A percentile compares a stretch with the other conserved stretches of the same genome.
Conservation (phyloP, 2,329 filamentous ascomycete genomes). For the Ceratocystis huliohia region DNA sequence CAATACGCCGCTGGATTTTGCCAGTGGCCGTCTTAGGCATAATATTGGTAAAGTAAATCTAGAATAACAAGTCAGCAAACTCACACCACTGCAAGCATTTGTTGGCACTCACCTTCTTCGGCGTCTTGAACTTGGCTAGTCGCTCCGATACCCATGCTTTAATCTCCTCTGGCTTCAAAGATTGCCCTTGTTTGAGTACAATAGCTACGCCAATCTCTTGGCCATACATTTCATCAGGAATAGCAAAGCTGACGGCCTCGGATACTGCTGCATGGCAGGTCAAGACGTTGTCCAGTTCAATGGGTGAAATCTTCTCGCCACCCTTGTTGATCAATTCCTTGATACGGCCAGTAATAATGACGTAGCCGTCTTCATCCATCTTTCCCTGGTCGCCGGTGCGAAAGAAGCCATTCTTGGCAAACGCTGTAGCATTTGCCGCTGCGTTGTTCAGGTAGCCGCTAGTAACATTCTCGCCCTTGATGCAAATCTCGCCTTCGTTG, state of each 20-base stretch:
- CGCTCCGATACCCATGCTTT: constrained; percentile 56
- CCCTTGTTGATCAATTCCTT: constrained; percentile 90
- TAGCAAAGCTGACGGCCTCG: constrained; percentile 73
- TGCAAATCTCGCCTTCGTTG: constrained; percentile 67
- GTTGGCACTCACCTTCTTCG: constrained; percentile 51
- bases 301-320: constrained; percentile 79
- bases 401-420: constrained; percentile 68
- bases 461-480: constrained; percentile 71
- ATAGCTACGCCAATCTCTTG: constrained; percentile 70
- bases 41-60: constrained; percentile 68
- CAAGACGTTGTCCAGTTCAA: constrained; percentile 74
- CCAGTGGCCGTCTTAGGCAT: constrained; percentile 92
- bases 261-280: constrained; percentile 58
- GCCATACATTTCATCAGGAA: constrained; percentile 70
- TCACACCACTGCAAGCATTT: neutral
- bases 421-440: constrained; percentile 59
- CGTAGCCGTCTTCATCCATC: constrained; percentile 65
- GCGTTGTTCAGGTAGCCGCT: constrained; percentile 76
- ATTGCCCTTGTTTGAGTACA: constrained; percentile 54
- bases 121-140: constrained; percentile 73
- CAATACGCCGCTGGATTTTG: constrained; percentile 74
- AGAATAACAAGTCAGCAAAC: constrained; percentile 16
- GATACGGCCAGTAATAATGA: constrained; percentile 80
- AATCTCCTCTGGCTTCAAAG: constrained; percentile 46
- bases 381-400: constrained; percentile 78